phyloP scores from a whole-genome alignment of 176 grass and related monocot genomes.

The Oryza brachyantha region DNA sequence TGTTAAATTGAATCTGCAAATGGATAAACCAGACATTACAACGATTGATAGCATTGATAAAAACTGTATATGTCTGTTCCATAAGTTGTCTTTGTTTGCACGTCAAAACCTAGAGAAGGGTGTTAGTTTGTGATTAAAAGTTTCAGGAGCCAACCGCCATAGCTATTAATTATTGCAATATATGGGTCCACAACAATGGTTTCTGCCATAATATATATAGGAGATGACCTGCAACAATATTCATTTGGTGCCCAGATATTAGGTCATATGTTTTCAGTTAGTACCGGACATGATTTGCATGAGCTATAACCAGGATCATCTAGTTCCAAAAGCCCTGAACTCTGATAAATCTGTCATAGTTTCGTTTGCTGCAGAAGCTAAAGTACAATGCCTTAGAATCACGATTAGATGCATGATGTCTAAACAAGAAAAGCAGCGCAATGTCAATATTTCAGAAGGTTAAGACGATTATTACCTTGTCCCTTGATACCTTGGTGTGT shows the following conservation, averaged over 20 bases:
- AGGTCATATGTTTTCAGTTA: background rate
- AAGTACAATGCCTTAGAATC: background rate
- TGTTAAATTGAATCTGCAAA: background rate
- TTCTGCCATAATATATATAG: background rate
- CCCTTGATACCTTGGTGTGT: background rate
- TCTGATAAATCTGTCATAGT: background rate
- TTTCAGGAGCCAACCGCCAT: background rate
- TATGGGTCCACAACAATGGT: background rate
- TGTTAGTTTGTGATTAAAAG: background rate
- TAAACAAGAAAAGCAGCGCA: constrained; percentile 4
- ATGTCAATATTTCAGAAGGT: background rate
- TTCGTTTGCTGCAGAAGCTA: background rate
- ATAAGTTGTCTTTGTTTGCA: background rate
- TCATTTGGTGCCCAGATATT: background rate
- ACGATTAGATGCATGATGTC: background rate
- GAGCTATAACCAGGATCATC: background rate
- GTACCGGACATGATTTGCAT: background rate
- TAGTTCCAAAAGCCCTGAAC: background rate
- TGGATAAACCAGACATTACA: background rate
- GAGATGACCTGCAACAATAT: background rate
- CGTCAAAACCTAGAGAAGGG: background rate
- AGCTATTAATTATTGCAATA: background rate
- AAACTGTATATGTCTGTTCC: background rate
- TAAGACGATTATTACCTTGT: constrained; percentile 23
- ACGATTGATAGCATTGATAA: background rate